Evolutionary conservation across 129 eudicot species (phyloP), one percentile per base, ranked within the genome.

Genomic region (Flaveria brownii): DNA sequence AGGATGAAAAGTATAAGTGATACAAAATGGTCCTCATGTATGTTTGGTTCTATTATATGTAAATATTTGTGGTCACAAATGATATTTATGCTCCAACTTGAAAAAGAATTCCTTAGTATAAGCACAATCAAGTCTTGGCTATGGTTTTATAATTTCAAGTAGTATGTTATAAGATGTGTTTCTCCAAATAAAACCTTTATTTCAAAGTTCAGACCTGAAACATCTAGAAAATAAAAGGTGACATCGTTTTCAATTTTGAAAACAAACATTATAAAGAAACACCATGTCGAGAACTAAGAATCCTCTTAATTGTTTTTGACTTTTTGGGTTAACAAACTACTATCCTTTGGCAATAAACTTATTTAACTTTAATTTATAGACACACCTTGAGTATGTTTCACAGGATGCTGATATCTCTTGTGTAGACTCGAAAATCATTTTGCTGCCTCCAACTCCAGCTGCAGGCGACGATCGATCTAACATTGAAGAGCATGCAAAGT

Each of bases 371-470:
- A 25, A 25, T 3, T 30, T 43, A 43, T 43, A 8, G 7, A 59
- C 82, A 45, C 51, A 92, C 97, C 97, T 92, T 73, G 89, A 82
- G 50, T 52, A 84, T 23, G 89, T 61, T 62, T 79, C 43, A 71
- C 82, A 92, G 72, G 79, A 75, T 74, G 88, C 77, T 67, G 89
- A 85, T 46, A 85, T 79, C n/a, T 87, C 88, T 74, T 89, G 88
- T 36, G 89, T 74, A 22, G 86, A 91, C 82, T 84, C 93, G 1
- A 76, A 78, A 56, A 80, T 81, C 73, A 82, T 55, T 70, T 80
- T 82, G 70, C 74, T 80, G 65, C 72, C 72, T 68, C 57, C 72
- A 62, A 50, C 41, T 36, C 41, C 56, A 50, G 17, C 56, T 50
- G 17, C 30, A 61, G 41, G 67, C 26, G 74, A 79, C 14, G 90